Evolutionary conservation across 2,329 filamentous ascomycete genomes (phyloP), one percentile per base, ranked within the genome.

Genomic region (Camillea tinctor): DNA sequence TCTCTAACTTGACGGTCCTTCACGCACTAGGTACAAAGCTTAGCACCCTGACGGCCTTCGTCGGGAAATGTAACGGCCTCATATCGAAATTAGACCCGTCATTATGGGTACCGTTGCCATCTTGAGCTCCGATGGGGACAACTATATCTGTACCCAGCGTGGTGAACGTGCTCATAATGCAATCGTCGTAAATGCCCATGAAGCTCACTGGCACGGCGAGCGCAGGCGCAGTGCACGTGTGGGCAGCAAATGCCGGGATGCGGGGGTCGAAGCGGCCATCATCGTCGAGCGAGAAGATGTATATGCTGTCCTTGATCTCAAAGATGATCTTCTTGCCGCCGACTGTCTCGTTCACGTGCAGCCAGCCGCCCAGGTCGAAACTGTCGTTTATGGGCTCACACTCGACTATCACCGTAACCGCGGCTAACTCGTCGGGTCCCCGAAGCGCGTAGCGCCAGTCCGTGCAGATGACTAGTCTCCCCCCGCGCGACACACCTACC

Each of bases 331-430:
- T 74, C 55, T 76, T 72, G 50, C 79, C 73, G 15, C 50, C 52
- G 40, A 52, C 19, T 2, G 57, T 59, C 44, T 59, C 57, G 20
- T 72, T 72, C 20, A 81, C 70, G 1, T 76, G 74, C 15, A 81
- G 68, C 79, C 79, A 81, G 15, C 79, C 79, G 30, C 79, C 79
- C 1, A 81, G 66, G 52, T 80, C 78, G 58, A 80, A 81, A 22
- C 66, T 74, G 4, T 71, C 67, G 1, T 71, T 73, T 50, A 77
- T 74, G 1, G 74, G 71, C 56, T 79, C 73, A 57, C 77, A 79
- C 57, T 80, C 77, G 19, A 81, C 64, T 0, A 80, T 64, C 13
- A 70, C 68, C 30, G 72, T 72, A 9, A 70, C 63, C 1, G 68
- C 62, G 1, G 63, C 63, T 5, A 75, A 60, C 36, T 67, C 68